These are phyloP conservation scores for Xylaria sp. DNA, from an alignment of 2,329 filamentous ascomycete species.

Conservation along the genomic window DNA sequence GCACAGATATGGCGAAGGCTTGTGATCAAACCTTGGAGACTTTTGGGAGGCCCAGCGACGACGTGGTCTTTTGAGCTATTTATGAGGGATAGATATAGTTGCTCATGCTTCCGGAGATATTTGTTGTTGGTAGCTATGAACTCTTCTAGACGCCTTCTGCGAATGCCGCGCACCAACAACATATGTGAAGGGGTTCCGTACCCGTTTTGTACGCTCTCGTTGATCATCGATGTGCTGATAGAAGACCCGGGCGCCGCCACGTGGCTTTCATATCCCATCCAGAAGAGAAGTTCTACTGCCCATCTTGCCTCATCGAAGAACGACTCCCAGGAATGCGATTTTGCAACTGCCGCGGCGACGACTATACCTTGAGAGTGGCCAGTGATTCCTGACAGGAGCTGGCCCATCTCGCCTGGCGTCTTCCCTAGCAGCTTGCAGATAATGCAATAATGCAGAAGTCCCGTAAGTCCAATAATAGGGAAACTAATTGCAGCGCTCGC, in stretches of 20 bases:
- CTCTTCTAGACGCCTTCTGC: slow-evolving; percentile 86
- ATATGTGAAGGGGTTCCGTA: slow-evolving; percentile 95
- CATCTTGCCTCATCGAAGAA: slow-evolving; percentile 83
- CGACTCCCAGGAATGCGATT: slow-evolving; percentile 91
- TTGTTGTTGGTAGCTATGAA: slow-evolving; percentile 97
- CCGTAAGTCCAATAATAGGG: slow-evolving; percentile 32
- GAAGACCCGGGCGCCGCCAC: slow-evolving; percentile 96
- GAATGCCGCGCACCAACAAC: slow-evolving; percentile 94
- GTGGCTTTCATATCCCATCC: slow-evolving; percentile 96
- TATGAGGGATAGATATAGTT: slow-evolving; percentile 93
- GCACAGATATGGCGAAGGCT: slow-evolving; percentile 96
- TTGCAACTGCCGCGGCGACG: slow-evolving; percentile 89
- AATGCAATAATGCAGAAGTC: slow-evolving; percentile 30
- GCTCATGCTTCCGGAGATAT: slow-evolving; percentile 89
- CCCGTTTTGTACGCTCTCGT: slow-evolving; percentile 92
- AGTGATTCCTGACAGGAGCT: slow-evolving; percentile 71
- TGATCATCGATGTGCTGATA: slow-evolving; percentile 86
- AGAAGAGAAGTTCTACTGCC: slow-evolving; percentile 93
- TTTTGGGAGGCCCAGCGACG: slow-evolving; percentile 95
- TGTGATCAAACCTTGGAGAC: slow-evolving; percentile 92
- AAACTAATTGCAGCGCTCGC: slow-evolving; percentile 31
- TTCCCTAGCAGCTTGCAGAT: slow-evolving; percentile 34
- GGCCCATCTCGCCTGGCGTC: slow-evolving; percentile 32
- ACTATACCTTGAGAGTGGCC: slow-evolving; percentile 98
- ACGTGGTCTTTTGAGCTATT: slow-evolving; percentile 98